These are phyloP conservation scores for Ensete glaucum DNA, from an alignment of 176 grass and related monocot genomes.

Conservation along the genomic window DNA sequence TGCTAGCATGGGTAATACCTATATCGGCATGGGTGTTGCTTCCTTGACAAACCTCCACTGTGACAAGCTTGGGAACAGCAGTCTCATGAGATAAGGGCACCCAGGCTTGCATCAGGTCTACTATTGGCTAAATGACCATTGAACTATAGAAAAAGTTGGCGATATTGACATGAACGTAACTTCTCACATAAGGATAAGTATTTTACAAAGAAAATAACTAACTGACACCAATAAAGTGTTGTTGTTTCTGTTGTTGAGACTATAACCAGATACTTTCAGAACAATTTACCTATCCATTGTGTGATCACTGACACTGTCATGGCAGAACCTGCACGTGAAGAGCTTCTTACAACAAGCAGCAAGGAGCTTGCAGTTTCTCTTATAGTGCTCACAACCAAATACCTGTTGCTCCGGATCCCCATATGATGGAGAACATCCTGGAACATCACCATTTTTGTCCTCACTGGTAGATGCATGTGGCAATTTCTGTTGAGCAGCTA, in stretches of 20 bases:
- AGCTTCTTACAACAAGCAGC: constrained; percentile 76
- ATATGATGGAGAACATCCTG: constrained; percentile 46
- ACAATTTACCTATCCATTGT: constrained; percentile 60
- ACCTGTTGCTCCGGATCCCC: constrained; percentile 44
- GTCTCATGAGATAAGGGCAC: too few species aligned
- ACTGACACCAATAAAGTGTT: background rate
- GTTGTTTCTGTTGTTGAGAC: background rate
- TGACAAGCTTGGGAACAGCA: too few species aligned
- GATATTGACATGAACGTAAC: too few species aligned
- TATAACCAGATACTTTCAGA: background rate
- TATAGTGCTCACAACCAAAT: constrained; percentile 88
- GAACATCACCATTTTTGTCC: constrained; percentile 17
- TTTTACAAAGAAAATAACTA: background rate
- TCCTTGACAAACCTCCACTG: too few species aligned
- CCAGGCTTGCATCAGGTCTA: too few species aligned
- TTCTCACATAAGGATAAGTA: background rate
- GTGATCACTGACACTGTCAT: constrained; percentile 76
- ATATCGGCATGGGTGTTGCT: too few species aligned
- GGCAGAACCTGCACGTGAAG: constrained; percentile 82
- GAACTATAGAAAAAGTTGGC: constrained; percentile 11
- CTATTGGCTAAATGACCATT: too few species aligned
- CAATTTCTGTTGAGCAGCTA: constrained; percentile 67
- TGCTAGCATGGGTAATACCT: too few species aligned
- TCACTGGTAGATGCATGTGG: constrained; percentile 31
- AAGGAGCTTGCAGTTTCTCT: constrained; percentile 77